These are phyloP conservation scores for Paraphoma chrysanthemicola DNA, from an alignment of 2,329 filamentous ascomycete species.

Conservation along the genomic window DNA sequence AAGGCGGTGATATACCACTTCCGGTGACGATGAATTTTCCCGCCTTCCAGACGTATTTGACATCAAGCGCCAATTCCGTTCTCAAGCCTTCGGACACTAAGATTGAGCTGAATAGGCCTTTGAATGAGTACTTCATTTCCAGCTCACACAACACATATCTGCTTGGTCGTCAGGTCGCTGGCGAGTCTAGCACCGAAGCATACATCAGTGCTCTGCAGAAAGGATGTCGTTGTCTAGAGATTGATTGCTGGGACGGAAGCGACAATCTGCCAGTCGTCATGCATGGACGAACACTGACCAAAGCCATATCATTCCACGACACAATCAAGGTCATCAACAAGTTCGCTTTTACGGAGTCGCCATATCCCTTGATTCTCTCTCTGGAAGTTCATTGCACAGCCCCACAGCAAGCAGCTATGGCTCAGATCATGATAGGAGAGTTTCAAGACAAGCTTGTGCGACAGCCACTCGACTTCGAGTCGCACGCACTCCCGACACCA, in stretches of 20 bases:
- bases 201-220: conserved; percentile 89
- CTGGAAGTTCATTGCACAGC: conserved; percentile 92
- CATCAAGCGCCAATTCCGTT: conserved; percentile 66
- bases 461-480: conserved; percentile 73
- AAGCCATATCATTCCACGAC: conserved; percentile 85
- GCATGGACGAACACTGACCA: conserved; percentile 89
- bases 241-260: conserved; percentile 96
- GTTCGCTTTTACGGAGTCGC: conserved; percentile 88
- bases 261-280: conserved; percentile 89
- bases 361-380: conserved; percentile 90
- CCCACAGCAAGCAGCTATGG: conserved; percentile 86
- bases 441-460: conserved; percentile 83
- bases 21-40: conserved; percentile 74
- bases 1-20: conserved; percentile 48
- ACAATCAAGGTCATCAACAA: conserved; percentile 93
- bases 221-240: conserved; percentile 93
- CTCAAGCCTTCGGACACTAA: conserved; percentile 67
- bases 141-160: conserved; percentile 99
- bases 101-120: conserved; percentile 75
- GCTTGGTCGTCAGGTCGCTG: conserved; percentile 85
- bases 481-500: conserved; percentile 78
- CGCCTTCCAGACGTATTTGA: conserved; percentile 69
- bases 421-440: conserved; percentile 82
- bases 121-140: conserved; percentile 98
- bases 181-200: conserved; percentile 90